Evolutionary conservation across 257 asterid species (phyloP).

Genomic region (Plantago major): DNA sequence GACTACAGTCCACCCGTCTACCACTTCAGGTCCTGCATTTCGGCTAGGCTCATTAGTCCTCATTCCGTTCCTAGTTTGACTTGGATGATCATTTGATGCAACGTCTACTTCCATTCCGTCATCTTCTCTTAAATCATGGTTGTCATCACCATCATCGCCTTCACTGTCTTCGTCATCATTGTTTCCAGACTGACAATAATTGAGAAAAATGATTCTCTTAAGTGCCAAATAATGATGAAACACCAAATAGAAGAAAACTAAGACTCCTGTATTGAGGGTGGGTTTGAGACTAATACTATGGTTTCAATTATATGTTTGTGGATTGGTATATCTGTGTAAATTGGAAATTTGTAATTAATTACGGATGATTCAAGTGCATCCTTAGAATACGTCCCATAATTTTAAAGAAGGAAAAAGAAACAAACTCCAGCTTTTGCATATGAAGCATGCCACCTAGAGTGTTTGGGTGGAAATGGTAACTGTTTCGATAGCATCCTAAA

Average conservation of each 20-base stretch:
- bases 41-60: slow-evolving; percentile 15
- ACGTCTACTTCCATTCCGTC: slow-evolving; percentile 42
- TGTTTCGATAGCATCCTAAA: no score
- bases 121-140: slow-evolving; percentile 8
- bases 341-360: no score
- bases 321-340: no score
- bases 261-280: no score
- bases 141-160: slow-evolving; percentile 27
- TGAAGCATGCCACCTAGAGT: no score
- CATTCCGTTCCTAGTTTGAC: slow-evolving; percentile 10
- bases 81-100: slow-evolving; percentile 28
- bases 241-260: neutral
- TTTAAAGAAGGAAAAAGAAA: no score
- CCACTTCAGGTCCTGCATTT: slow-evolving; percentile 19
- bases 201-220: neutral
- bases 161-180: slow-evolving; percentile 32
- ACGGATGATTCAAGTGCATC: no score
- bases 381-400: no score
- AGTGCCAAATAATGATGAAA: neutral
- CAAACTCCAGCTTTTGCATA: no score
- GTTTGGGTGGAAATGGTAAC: no score
- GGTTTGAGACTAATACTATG: no score
- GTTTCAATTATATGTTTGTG: no score
- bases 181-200: slow-evolving; percentile 20
- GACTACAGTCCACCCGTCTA: slow-evolving; percentile 8